Base-by-base conservation (phyloP, 192 early-diverging fungal species). In the Pilobolus umbonatus region DNA sequence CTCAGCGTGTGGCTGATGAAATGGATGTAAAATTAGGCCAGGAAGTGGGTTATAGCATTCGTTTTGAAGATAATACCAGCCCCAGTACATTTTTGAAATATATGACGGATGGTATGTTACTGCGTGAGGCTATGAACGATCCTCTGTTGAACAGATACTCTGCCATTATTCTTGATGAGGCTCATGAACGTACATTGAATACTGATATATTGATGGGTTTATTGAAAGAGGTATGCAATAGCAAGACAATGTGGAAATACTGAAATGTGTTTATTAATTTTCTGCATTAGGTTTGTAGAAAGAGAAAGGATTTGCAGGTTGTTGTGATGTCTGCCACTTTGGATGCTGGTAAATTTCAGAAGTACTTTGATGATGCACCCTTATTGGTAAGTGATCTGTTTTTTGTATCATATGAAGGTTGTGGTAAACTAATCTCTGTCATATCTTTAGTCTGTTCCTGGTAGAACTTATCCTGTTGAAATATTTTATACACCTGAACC, bases 141-240 rank as follows among this genome's bases (percentile, higher is more conserved):
- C 95, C 93, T 29, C 49, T 84, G 47, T 69, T 99, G 38, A 72
- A 76, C 22, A 70, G 92, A 43, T 98, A 98, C 67, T 98, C 94
- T 31, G 93, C 94, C 17, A 83, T 99, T 55, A 90, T 99, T 72
- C 81, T 98, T 48, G 97, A 99, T 64, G 97, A 99, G 63, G 97
- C 96, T 11, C 97, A 99, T 79, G 97, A 99, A 77, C 84, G 97
- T 50, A 98, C 95, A 21, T 72, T 99, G 26, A 78, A 84, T 57
- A 98, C 96, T 21, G 97, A 98, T 76, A 96, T 99, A 65, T 78
- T 99, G 43, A 98, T 99, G 97, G 95, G 94, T 24, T 79, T 99
- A 45, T 78, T 99, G 67, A 98, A 98, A 69, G 87, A 94, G 69
- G 85, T 88, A 50, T 24, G 55, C 36, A 35, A 12, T 29, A 42